Evolutionary conservation across 345 rosid genomes (phyloP).

Genomic region (Citrus trifoliata): DNA sequence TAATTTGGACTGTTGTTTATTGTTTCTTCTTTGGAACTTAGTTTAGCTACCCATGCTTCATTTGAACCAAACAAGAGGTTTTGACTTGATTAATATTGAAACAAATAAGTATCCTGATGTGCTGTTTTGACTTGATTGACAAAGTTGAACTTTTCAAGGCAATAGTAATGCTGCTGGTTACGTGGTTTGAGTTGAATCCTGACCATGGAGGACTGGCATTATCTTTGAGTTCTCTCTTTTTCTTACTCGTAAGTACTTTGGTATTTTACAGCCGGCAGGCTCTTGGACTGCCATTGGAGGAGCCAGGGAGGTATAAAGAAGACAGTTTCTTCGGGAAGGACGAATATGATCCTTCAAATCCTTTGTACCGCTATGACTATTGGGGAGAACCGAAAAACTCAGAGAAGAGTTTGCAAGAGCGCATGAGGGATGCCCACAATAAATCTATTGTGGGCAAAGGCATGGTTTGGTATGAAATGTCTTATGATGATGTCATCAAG

Average conservation of each 20-base stretch:
- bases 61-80: too few species aligned
- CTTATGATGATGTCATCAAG: conserved; percentile 71
- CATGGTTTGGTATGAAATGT: conserved; percentile 74
- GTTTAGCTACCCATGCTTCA: not conserved
- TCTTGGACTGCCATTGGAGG: conserved; percentile 86
- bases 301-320: conserved; percentile 89
- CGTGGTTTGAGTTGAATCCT: not conserved
- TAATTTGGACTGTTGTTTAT: not conserved
- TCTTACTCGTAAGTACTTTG: not conserved
- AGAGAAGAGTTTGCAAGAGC: conserved; percentile 71
- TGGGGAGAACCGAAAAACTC: conserved; percentile 97
- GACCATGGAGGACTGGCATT: not conserved
- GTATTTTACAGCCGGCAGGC: conserved; percentile 63
- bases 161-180: not conserved
- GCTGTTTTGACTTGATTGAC: not conserved
- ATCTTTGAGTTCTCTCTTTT: not conserved
- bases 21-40: not conserved
- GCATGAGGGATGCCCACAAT: conserved; percentile 75
- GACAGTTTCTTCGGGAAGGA: conserved; percentile 79
- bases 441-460: conserved; percentile 86
- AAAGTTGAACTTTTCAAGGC: not conserved
- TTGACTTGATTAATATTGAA: not conserved
- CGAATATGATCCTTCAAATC: conserved; percentile 80
- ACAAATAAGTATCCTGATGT: not conserved
- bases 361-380: conserved; percentile 77